These are phyloP conservation scores for Talaromyces pinophilus DNA, from an alignment of 2,329 filamentous ascomycete genomes.

Conservation along the genomic window DNA sequence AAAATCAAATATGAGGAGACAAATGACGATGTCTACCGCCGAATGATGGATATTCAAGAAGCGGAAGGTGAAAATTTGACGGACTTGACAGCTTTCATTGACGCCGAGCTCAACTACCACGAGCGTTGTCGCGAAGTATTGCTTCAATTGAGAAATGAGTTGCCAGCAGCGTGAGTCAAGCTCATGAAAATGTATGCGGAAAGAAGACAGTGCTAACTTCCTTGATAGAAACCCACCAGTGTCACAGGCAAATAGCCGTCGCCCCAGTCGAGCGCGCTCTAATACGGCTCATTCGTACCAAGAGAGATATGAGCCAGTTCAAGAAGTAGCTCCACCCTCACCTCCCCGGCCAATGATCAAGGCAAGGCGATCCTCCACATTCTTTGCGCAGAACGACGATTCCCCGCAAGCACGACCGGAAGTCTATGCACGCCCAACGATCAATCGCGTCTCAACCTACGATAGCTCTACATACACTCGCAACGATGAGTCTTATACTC, in stretches of 20 bases:
- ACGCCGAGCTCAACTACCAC: constrained; percentile 87
- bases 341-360: constrained; percentile 57
- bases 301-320: constrained; percentile 59
- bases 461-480: constrained; percentile 58
- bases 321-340: constrained; percentile 55
- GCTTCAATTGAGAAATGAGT: constrained; percentile 66
- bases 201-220: constrained; percentile 24
- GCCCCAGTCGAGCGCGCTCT: constrained; percentile 57
- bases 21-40: constrained; percentile 83
- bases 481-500: constrained; percentile 55
- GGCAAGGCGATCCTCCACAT: constrained; percentile 44
- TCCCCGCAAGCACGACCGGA: constrained; percentile 47
- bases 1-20: constrained; percentile 97
- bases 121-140: constrained; percentile 87
- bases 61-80: constrained; percentile 79
- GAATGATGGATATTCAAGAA: constrained; percentile 97
- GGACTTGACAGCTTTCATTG: constrained; percentile 78
- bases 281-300: constrained; percentile 65
- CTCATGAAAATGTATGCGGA: not conserved
- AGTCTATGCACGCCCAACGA: constrained; percentile 49
- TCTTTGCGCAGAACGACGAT: constrained; percentile 39
- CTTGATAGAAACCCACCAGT: constrained; percentile 30
- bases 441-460: constrained; percentile 58
- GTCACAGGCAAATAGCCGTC: constrained; percentile 40
- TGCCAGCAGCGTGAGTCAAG: constrained; percentile 61